phyloP scores from a whole-genome alignment of 1,284 basidiomycete genomes.

The Entoloma clypeatum region DNA sequence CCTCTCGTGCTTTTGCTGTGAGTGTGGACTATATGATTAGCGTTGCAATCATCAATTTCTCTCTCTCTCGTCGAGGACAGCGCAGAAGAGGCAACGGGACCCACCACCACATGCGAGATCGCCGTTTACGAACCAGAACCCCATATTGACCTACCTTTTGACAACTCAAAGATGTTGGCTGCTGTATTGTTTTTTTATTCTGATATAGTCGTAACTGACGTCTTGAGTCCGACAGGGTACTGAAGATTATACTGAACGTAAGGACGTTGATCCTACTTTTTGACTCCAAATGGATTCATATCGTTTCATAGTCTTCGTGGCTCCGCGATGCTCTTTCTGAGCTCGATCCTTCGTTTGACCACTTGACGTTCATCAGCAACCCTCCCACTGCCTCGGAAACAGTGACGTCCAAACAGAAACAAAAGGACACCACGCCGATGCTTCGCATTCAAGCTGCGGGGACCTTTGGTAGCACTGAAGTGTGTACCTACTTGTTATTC shows the following conservation, averaged over 20 bases:
- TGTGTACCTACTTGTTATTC: constrained; percentile 27
- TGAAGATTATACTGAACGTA: constrained; percentile 87
- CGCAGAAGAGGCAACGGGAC: constrained; percentile 79
- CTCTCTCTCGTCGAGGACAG: constrained; percentile 38
- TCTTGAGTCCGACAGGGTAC: constrained; percentile 41
- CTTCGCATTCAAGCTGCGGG: constrained; percentile 78
- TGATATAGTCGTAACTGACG: constrained; percentile 3
- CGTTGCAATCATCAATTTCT: constrained; percentile 5
- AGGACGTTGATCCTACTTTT: constrained; percentile 11
- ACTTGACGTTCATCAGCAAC: constrained; percentile 77
- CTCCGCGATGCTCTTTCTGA: constrained; percentile 89
- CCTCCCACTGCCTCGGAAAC: constrained; percentile 41
- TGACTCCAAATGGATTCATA: constrained; percentile 4
- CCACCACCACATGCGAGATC: constrained; percentile 87
- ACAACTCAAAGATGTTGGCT: constrained; percentile 61
- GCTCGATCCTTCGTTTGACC: constrained; percentile 80
- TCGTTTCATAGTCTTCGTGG: constrained; percentile 71
- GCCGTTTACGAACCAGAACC: constrained; percentile 84
- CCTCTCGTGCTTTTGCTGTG: constrained; percentile 81
- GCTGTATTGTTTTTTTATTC: background rate
- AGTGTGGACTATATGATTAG: constrained; percentile 31
- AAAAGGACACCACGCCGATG: constrained; percentile 45
- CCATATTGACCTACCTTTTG: constrained; percentile 76
- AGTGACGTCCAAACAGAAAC: constrained; percentile 28
- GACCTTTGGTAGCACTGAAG: constrained; percentile 81